Conservation (phyloP, 192 early-diverging fungal species). For the Coemansia javaensis region DNA sequence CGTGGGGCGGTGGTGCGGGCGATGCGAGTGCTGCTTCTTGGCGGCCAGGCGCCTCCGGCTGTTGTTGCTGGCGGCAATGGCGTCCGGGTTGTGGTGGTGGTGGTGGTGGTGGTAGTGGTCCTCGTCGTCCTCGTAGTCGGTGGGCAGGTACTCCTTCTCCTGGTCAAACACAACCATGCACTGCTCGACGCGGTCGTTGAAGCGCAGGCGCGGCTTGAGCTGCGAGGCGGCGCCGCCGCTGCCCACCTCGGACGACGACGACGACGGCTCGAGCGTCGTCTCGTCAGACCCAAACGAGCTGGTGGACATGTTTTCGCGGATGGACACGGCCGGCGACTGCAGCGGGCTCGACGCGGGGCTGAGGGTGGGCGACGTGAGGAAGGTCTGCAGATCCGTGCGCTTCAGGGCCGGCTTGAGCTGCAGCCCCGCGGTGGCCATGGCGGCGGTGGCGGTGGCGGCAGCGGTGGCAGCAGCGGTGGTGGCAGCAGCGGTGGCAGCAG, state of each 20-base stretch:
- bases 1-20: constrained; percentile 8
- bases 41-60: neutral
- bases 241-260: too few relatives aligned
- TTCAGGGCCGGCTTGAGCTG: constrained; percentile 42
- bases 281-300: constrained; percentile 40
- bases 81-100: neutral
- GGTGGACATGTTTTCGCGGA: constrained; percentile 46
- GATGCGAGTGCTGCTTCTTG: constrained; percentile 7
- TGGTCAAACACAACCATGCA: constrained; percentile 52
- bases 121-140: constrained; percentile 34
- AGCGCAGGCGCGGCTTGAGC: constrained; percentile 41
- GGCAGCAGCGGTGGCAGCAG: too few relatives aligned
- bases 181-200: constrained; percentile 53
- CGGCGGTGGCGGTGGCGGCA: too few relatives aligned
- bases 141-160: constrained; percentile 48
- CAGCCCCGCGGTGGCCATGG: neutral
- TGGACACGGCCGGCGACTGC: constrained; percentile 35
- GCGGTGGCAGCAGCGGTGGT: too few relatives aligned
- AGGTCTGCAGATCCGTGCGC: constrained; percentile 45
- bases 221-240: too few relatives aligned
- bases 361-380: constrained; percentile 42
- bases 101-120: constrained; percentile 3
- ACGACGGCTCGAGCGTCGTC: too few relatives aligned
- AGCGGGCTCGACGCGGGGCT: constrained; percentile 38
- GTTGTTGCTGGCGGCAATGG: constrained; percentile 3